Evolutionary conservation across 306 rosid genomes (phyloP), one percentile per base, ranked within the genome.

Genomic region (Biancaea sappan): DNA sequence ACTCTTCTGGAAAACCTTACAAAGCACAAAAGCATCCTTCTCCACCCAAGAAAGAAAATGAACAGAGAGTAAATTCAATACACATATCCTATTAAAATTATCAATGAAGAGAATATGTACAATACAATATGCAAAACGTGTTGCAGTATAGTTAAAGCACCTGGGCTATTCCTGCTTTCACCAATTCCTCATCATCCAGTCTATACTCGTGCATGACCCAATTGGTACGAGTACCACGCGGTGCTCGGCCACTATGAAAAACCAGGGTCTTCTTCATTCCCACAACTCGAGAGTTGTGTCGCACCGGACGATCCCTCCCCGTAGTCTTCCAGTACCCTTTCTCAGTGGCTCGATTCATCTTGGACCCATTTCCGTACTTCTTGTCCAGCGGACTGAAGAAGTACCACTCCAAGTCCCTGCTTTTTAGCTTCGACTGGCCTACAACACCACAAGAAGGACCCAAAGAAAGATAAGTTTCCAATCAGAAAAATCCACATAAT

Each of bases 141-240:
- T 8, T 32, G 0, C 56, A 29, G 25, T 15, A 4, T 22, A 19
- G 14, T 13, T 2, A 2, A 14, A 25, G 31, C 37, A 91, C 97
- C 92, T 84, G 87, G 0, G 54, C 31, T 46, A 71, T 53, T 29
- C 90, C 95, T 2, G 83, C 73, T 52, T 85, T 87, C 46, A 66
- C 89, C 86, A 91, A n/a, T 18, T 81, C 81, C 44, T 88, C 92
- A 26, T 87, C 91, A 12, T 40, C 71, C 47, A 92, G 77, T 66
- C 84, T 87, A 56, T 91, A 94, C 84, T 94, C 98, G 38, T 94
- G 98, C 98, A 94, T 94, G 4, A 94, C 98, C 98, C 98, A 94
- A 65, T 94, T 94, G 73, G 88, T 84, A 2, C 98, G 85, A 0
- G 19, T 72, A 1, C 98, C 98, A 2, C 63, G 78, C 0, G 98